Base-by-base conservation (phyloP, 441 rosid species). In the Pelargonium cotyledonis region DNA sequence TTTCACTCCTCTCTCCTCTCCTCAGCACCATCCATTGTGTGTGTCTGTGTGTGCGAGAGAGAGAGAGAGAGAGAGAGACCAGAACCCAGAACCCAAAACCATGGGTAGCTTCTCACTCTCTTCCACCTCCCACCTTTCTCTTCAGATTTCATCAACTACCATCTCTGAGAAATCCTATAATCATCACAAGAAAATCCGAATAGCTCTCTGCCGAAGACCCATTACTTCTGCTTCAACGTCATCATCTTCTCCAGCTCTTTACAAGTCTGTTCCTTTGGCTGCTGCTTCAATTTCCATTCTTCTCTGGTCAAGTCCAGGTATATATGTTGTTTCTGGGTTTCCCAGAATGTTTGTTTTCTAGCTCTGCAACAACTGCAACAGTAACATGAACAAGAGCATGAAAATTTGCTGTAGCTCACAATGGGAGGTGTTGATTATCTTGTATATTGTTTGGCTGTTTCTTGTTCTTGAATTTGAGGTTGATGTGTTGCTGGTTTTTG, bases 241-340 rank as follows among this genome's bases (percentile, higher is more conserved):
- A 63, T 49, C 75, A 6, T 66, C 49, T 35, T 35, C 40, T 35
- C 40, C 40, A 35, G 40, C 1, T 14, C 71, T 82, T 66, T 76
- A 43, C 73, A 82, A 81, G n/a, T 80, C 89, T 38, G 70, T 81
- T 70, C 91, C 96, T 70, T 49, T 88, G 49, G 89, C 86, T 68
- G 89, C 89, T 80, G 58, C 58, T 51, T 86, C 98, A 38, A 78
- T 80, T 73, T 82, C 88, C 72, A 73, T 90, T 64, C 81, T 93
- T 79, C 80, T 90, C 72, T 85, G 86, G 63, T 83, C 95, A 40
- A 63, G 65, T 72, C 82, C 94, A 57, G 94, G 97, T 87, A 76
- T 31, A 31, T 0, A 2, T 5, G 29, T 1, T 69, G 14, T 1
- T 31, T 40, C 12, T 47, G 35, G 9, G 43, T 11, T 68, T 40